Base-by-base conservation (phyloP, 352 stramenopile species). In the Thraustochytrium sp. region DNA sequence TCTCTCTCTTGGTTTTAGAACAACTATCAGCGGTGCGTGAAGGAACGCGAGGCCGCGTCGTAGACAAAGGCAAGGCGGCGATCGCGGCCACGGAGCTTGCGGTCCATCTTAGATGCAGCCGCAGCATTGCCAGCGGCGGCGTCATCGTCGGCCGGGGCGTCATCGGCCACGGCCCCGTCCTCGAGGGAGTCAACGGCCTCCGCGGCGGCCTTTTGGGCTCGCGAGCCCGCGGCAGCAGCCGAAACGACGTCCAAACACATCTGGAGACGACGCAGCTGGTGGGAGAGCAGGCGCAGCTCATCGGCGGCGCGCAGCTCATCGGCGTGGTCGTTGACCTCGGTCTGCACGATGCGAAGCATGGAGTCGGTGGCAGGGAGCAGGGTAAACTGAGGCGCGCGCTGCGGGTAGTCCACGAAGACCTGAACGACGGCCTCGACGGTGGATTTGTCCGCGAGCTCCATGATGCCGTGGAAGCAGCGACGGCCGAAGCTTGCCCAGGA, bases 331-430 rank as follows among this genome's bases (percentile, higher is more conserved):
- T 82, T 82, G 34, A 82, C 55, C 55, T 82, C 74, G 21, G 37
- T 56, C 53, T 82, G 37, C 31, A 82, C 54, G 21, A 51, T 54
- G 23, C 40, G 51, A 29, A 82, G 26, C 40, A 36, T 82, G 29
- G 74, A 40, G 36, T 82, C 42, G 49, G 11, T 54, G 21, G 51
- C 61, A 0, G 51, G 74, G 1, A 82, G 37, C 23, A 82, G 74
- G n/a, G 74, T 76, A 82, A 82, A 82, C 18, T 82, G 74, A 51
- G 74, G 74, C 11, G 74, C 74, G 42, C 74, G 74, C 18, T 54
- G 23, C 49, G 74, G 74, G 74, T 82, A 82, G 54, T 82, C 74
- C 51, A 82, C 74, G 42, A 77, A 82, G 16, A 82, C 74, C 38
- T 82, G 74, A 11, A 82, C 74, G 16, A 82, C 26, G 2, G 74